Percentiles rank a stretch among this genome's conserved stretches.
Evolutionary conservation across 2,329 filamentous ascomycete genomes (phyloP).

Genomic region (Scedosporium aurantiacum): DNA sequence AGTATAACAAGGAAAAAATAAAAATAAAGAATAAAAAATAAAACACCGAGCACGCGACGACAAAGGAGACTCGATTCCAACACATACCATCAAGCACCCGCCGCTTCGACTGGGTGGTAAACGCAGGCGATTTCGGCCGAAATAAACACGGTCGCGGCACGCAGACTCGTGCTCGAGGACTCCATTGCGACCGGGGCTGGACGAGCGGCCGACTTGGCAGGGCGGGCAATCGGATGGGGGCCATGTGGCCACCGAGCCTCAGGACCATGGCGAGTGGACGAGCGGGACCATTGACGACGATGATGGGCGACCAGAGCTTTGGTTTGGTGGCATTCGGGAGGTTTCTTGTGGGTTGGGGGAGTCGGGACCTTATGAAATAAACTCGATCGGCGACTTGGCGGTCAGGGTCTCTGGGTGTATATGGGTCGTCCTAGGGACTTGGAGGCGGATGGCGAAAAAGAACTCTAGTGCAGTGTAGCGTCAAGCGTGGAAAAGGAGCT

Average conservation of each 20-base stretch:
- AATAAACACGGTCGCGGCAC: neutral
- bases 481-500: too few species aligned
- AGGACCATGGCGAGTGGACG: neutral
- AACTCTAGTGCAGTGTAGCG: too few species aligned
- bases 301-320: neutral
- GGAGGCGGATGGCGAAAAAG: too few species aligned
- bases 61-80: neutral
- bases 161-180: neutral
- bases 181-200: conserved; percentile 6
- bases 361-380: neutral
- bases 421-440: too few species aligned
- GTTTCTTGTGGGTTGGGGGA: neutral
- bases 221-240: neutral
- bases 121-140: neutral
- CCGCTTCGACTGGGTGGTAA: neutral
- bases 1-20: too few species aligned
- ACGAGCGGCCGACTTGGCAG: conserved; percentile 15
- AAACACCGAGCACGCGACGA: conserved; percentile 2
- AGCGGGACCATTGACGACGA: neutral
- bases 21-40: too few species aligned
- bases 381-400: neutral
- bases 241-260: neutral
- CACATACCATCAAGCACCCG: neutral
- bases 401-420: neutral
- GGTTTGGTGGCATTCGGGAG: neutral